phyloP scores from a whole-genome alignment of 257 asterid species.

The Craterostigma plantagineum region DNA sequence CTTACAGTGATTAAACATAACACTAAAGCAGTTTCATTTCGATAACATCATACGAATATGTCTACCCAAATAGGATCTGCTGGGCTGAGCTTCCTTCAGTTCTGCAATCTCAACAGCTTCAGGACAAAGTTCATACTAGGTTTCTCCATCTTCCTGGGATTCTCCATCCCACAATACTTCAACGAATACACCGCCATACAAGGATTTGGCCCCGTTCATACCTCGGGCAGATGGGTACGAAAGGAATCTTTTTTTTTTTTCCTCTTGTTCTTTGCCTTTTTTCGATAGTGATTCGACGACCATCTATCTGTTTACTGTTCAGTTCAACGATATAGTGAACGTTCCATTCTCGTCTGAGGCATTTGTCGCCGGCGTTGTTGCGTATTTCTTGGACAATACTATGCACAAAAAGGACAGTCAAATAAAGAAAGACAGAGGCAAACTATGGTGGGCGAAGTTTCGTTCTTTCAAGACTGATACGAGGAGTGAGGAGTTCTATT shows the following conservation, averaged over 20 bases:
- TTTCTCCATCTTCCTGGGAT: conserved; percentile 65
- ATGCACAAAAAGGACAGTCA: conserved; percentile 34
- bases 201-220: conserved; percentile 73
- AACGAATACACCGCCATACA: conserved; percentile 70
- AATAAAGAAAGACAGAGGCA: conserved; percentile 49
- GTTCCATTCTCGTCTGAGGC: conserved; percentile 56
- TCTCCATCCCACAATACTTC: conserved; percentile 90
- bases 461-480: conserved; percentile 32
- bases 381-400: conserved; percentile 46
- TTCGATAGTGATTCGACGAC: neutral
- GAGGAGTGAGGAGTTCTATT: conserved; percentile 54
- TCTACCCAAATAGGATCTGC: conserved; percentile 33
- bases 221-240: conserved; percentile 77
- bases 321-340: conserved; percentile 49
- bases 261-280: neutral
- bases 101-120: conserved; percentile 90
- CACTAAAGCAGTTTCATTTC: too few relatives aligned
- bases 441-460: conserved; percentile 73
- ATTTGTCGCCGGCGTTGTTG: conserved; percentile 47
- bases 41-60: too few relatives aligned
- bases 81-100: conserved; percentile 77
- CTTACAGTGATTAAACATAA: too few relatives aligned
- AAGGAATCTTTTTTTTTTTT: too few relatives aligned
- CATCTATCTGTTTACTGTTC: neutral
- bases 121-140: conserved; percentile 78